Conservation (phyloP, 2,329 filamentous ascomycete species). For the Diaporthe sp. region DNA sequence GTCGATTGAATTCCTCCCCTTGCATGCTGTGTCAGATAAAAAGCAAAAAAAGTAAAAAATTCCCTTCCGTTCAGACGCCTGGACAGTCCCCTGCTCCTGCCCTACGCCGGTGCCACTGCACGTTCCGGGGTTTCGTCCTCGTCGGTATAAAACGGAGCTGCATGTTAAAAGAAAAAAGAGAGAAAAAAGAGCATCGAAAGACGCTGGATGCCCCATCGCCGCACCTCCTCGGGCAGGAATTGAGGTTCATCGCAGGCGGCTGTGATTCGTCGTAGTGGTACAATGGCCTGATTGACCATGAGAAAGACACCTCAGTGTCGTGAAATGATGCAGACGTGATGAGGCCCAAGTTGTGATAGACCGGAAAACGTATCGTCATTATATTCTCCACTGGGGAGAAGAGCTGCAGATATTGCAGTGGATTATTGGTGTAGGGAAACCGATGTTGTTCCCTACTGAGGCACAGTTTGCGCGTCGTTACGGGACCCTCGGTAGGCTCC, state of each 20-base stretch:
- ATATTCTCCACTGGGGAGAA: background rate
- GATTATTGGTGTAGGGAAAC: background rate
- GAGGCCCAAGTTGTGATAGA: background rate
- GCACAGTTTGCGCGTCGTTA: slow-evolving; percentile 11
- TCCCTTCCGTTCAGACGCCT: slow-evolving; percentile 28
- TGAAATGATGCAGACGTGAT: slow-evolving; percentile 27
- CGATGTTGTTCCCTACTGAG: slow-evolving; percentile 10
- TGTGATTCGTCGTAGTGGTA: slow-evolving; percentile 25
- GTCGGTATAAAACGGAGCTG: slow-evolving; percentile 13
- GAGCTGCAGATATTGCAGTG: background rate
- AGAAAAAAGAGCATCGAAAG: background rate
- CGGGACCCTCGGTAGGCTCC: slow-evolving; percentile 46
- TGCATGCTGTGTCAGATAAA: slow-evolving; percentile 9
- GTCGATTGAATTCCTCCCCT: background rate
- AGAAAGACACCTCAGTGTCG: slow-evolving; percentile 6
- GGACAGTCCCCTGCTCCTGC: slow-evolving; percentile 7
- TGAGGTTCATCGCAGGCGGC: background rate
- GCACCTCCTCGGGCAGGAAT: background rate
- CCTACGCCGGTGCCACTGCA: slow-evolving; percentile 26
- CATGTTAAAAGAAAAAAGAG: slow-evolving; percentile 7
- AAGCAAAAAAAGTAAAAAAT: slow-evolving; percentile 7
- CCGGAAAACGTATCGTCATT: slow-evolving; percentile 16
- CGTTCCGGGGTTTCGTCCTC: slow-evolving; percentile 5
- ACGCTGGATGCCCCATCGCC: background rate
- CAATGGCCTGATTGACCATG: slow-evolving; percentile 18